Conservation (phyloP, 2,329 filamentous ascomycete species). For the Botrytis fragariae region DNA sequence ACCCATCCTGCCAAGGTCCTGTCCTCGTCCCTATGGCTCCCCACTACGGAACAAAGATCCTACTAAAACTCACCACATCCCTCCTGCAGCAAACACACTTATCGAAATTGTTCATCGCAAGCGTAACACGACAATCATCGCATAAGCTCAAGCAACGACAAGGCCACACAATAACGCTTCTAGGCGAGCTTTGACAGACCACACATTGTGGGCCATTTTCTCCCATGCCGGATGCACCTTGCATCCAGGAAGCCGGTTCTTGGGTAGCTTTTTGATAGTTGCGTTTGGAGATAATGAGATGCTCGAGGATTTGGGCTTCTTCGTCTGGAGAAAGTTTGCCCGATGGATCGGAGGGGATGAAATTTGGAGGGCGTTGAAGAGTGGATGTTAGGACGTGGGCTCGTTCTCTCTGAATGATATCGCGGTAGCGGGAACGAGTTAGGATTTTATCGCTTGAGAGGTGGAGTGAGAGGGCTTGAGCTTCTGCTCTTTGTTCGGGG, state of each 20-base stretch:
- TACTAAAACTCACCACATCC: constrained; percentile 83
- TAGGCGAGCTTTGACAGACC: constrained; percentile 81
- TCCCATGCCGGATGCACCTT: constrained; percentile 71
- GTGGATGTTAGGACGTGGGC: constrained; percentile 62
- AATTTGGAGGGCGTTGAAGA: constrained; percentile 40
- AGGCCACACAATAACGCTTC: constrained; percentile 93
- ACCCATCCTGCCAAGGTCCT: too few relatives aligned
- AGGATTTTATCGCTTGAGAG: constrained; percentile 68
- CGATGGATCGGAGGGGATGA: constrained; percentile 33
- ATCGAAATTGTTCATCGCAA: constrained; percentile 96
- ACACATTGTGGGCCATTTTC: constrained; percentile 81
- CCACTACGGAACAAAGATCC: constrained; percentile 74
- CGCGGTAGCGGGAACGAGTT: constrained; percentile 76
- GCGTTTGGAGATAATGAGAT: constrained; percentile 50
- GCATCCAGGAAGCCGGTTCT: constrained; percentile 55
- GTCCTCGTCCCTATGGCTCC: background rate
- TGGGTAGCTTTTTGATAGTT: constrained; percentile 25
- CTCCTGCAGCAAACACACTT: constrained; percentile 93
- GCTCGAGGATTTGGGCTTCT: constrained; percentile 59
- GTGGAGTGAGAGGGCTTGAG: constrained; percentile 76
- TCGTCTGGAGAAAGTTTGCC: constrained; percentile 54
- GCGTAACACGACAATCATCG: constrained; percentile 88
- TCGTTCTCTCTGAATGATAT: constrained; percentile 65
- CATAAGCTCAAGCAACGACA: constrained; percentile 92
- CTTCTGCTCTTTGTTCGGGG: constrained; percentile 75